Percentiles rank a stretch among this genome's conserved stretches.
phyloP scores from a whole-genome alignment of 495 filamentous ascomycete species.

The Aspergillus coremiiformis region DNA sequence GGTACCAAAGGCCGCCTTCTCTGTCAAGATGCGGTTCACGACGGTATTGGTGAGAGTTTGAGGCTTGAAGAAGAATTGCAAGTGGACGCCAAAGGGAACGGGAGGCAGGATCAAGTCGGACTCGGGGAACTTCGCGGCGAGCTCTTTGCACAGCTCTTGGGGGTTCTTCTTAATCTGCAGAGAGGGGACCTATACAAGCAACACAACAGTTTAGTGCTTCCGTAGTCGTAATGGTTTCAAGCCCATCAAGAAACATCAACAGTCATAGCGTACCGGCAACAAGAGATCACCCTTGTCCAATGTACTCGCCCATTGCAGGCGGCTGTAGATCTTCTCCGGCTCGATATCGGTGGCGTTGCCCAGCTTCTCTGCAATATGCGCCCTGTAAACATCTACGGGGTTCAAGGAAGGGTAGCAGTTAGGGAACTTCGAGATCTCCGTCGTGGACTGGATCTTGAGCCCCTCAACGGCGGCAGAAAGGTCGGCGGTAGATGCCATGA shows the following conservation, averaged over 20 bases:
- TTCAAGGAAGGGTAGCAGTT: slow-evolving; percentile 62
- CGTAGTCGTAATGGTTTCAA: background rate
- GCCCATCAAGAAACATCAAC: background rate
- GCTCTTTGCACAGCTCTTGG: slow-evolving; percentile 59
- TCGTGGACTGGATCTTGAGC: slow-evolving; percentile 35
- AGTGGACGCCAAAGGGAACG: slow-evolving; percentile 51
- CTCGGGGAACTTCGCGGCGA: slow-evolving; percentile 70
- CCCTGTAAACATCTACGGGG: slow-evolving; percentile 80
- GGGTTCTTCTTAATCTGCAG: slow-evolving; percentile 74
- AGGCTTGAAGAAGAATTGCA: slow-evolving; percentile 76
- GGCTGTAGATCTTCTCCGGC: slow-evolving; percentile 64
- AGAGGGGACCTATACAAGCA: slow-evolving; percentile 48
- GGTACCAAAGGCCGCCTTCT: slow-evolving; percentile 56
- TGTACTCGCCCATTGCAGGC: slow-evolving; percentile 71
- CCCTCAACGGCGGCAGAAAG: slow-evolving; percentile 33
- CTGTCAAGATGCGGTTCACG: slow-evolving; percentile 54
- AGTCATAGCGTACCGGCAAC: slow-evolving; percentile 49
- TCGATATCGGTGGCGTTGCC: slow-evolving; percentile 68
- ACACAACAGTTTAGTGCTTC: background rate
- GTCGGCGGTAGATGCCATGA: slow-evolving; percentile 30
- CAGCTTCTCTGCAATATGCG: slow-evolving; percentile 69
- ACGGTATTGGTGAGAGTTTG: slow-evolving; percentile 51
- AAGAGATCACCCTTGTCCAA: slow-evolving; percentile 87
- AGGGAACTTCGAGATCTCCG: slow-evolving; percentile 33
- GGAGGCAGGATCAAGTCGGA: slow-evolving; percentile 69